These are phyloP conservation scores for Escovopsis sp. DNA, from an alignment of 2,329 filamentous ascomycete genomes.

Conservation along the genomic window DNA sequence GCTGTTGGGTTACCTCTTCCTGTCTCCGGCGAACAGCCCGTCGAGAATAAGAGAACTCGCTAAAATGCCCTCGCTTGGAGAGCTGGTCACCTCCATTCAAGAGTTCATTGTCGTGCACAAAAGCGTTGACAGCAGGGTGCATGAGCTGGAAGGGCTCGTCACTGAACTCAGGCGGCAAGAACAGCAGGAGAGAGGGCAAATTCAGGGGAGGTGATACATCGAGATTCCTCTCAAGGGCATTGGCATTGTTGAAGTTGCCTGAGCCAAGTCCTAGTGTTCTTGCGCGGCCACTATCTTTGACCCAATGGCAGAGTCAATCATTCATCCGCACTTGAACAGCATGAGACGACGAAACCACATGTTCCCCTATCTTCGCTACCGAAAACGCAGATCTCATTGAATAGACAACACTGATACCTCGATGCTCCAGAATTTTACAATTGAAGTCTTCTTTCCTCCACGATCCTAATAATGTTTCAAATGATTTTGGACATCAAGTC, in stretches of 20 bases:
- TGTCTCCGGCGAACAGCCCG: slow-evolving; percentile 28
- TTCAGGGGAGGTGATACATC: not conserved
- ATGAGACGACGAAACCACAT: not conserved
- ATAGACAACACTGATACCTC: no score
- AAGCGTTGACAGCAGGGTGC: not conserved
- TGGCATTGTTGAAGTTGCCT: not conserved
- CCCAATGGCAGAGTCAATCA: no score
- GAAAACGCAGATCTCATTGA: no score
- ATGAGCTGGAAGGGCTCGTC: not conserved
- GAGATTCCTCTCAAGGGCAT: not conserved
- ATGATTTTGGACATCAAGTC: no score
- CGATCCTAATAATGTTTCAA: no score
- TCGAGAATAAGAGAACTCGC: not conserved
- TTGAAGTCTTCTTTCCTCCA: no score
- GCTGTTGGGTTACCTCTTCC: slow-evolving; percentile 65
- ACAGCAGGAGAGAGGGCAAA: not conserved
- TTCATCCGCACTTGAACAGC: no score
- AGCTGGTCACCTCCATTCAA: not conserved
- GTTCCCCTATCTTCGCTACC: no score
- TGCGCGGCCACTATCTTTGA: no score
- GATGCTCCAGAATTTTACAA: no score
- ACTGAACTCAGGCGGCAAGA: not conserved
- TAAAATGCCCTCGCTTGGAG: not conserved
- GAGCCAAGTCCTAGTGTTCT: not conserved
- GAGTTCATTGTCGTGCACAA: slow-evolving; percentile 1